Evolutionary conservation across 2,329 filamentous ascomycete species (phyloP).

Genomic region (Hymenoscyphus infarciens): DNA sequence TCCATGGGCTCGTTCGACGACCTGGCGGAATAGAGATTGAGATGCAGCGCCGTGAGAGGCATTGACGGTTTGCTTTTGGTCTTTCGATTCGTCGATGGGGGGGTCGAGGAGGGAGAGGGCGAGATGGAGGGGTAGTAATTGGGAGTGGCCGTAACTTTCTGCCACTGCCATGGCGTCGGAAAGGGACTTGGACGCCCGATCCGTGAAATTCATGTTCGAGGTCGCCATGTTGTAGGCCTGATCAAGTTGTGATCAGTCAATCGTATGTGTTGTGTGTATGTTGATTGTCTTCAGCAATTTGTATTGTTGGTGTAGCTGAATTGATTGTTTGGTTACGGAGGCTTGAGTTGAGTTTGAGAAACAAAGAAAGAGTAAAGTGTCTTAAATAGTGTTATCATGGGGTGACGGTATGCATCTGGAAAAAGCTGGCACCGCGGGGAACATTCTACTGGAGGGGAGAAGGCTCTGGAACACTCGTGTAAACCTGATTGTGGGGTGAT

Average conservation of each 20-base stretch:
- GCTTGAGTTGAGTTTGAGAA: not conserved
- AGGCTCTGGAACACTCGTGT: conserved; percentile 3
- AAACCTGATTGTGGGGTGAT: not conserved
- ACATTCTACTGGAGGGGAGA: not conserved
- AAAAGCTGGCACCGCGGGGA: not conserved
- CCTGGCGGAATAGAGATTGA: conserved; percentile 86
- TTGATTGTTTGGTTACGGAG: not conserved
- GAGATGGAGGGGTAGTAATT: conserved; percentile 86
- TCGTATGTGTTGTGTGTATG: conserved; percentile 6
- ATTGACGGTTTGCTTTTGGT: conserved; percentile 67
- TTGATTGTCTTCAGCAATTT: not conserved
- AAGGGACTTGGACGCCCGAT: conserved; percentile 85
- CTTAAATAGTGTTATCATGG: not conserved
- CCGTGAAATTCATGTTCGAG: conserved; percentile 85
- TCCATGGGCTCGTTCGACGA: conserved; percentile 88
- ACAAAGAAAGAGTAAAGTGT: not conserved
- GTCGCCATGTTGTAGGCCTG: conserved; percentile 53
- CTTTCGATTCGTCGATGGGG: conserved; percentile 71
- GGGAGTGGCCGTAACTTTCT: conserved; percentile 85
- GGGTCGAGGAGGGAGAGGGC: conserved; percentile 78
- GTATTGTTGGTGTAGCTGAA: not conserved
- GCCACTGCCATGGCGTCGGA: conserved; percentile 84
- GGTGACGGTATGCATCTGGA: not conserved
- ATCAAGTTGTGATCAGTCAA: conserved; percentile 30
- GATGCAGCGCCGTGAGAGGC: conserved; percentile 57